Evolutionary conservation across 306 rosid species (phyloP), one percentile per base, ranked within the genome.

Genomic region (Prosopis cineraria): DNA sequence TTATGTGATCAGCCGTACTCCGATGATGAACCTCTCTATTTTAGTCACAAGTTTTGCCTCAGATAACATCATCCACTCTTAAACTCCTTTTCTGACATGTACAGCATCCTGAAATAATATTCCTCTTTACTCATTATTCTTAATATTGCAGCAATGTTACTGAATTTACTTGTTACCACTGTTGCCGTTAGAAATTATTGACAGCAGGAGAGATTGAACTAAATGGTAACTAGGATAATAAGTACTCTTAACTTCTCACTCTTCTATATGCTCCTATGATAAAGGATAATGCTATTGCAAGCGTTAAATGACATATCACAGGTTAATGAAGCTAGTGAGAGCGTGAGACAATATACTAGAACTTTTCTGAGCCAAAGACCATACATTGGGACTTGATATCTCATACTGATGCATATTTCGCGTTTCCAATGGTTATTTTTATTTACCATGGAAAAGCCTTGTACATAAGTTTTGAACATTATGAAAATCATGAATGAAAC

Each of bases 1-100:
- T 81, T 2, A 82, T 70, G 82, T 59, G 80, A 67, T 72, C 62
- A 60, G 82, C 82, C 80, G 82, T 72, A 75, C 72, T 65, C 68
- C 50, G 25, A 58, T 56, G 73, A 77, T 48, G 30, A 77, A 77
- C 69, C 69, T 73, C 63, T 53, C 59, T 68, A 31, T 29, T 82
- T 30, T 73, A 40, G 66, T 62, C 68, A 72, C 39, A 10, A 69
- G 63, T 73, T 37, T 77, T 40, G 19, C 72, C 70, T 70, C 58
- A 70, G 9, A 53, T 5, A 36, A 52, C 58, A 45, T 47, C 64
- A 64, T 73, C 75, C 78, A 69, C 24, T 3, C 22, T 44, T 44
- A 22, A 70, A 6, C 14, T 53, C 60, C 22, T 72, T 45, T 53
- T 70, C 43, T 81, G 78, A 74, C 70, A 62, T 73, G 58, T 37